Percentiles rank a stretch among this genome's conserved stretches.
phyloP scores from a whole-genome alignment of 805 yeast genomes.

The Cyberlindnera veronae region DNA sequence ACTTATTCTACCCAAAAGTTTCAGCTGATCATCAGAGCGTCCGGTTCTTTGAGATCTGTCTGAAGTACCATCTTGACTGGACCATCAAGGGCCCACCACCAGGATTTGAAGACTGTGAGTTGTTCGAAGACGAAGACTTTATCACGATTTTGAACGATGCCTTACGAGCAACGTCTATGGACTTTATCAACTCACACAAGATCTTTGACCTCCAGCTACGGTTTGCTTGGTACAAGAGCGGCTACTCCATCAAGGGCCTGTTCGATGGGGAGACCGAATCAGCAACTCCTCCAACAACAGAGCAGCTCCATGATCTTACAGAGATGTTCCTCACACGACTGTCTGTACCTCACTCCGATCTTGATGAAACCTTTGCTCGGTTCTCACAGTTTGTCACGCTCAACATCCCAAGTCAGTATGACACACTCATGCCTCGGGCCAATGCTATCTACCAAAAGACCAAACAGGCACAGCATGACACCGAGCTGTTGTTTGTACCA shows the following conservation, averaged over 20 bases:
- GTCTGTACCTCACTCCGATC: slow-evolving; percentile 36
- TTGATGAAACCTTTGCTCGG: slow-evolving; percentile 38
- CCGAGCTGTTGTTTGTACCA: slow-evolving; percentile 36
- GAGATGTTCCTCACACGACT: slow-evolving; percentile 30
- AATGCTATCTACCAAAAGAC: slow-evolving; percentile 32
- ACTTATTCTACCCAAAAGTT: background rate
- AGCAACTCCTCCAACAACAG: background rate
- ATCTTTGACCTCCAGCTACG: background rate
- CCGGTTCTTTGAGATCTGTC: slow-evolving; percentile 4
- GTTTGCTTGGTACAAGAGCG: background rate
- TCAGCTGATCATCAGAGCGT: background rate
- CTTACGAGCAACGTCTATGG: background rate
- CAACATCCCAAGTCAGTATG: slow-evolving; percentile 31
- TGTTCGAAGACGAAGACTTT: slow-evolving; percentile 3
- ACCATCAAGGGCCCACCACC: slow-evolving; percentile 2
- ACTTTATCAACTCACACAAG: slow-evolving; percentile 2
- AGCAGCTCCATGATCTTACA: background rate
- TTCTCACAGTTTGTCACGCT: slow-evolving; percentile 40
- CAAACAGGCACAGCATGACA: slow-evolving; percentile 26
- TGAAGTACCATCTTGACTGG: slow-evolving; percentile 5
- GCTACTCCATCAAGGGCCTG: slow-evolving; percentile 4
- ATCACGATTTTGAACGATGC: background rate
- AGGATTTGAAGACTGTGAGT: slow-evolving; percentile 1
- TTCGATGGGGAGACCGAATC: slow-evolving; percentile 1
- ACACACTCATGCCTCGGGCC: slow-evolving; percentile 35